phyloP scores from a whole-genome alignment of 768 basidiomycete genomes.

The Amanita phalloides region DNA sequence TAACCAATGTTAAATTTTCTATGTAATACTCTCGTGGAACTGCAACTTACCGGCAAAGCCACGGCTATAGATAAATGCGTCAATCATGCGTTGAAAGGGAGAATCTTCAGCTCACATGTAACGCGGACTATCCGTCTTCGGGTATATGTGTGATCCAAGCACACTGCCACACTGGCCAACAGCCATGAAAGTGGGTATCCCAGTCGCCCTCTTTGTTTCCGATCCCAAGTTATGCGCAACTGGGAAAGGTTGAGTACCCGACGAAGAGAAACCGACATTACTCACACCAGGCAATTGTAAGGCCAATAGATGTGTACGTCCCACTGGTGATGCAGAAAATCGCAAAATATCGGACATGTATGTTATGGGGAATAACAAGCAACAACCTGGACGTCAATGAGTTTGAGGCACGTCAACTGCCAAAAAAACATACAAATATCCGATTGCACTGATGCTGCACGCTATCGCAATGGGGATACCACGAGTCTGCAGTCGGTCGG shows the following conservation, averaged over 20 bases:
- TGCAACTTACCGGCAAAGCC: constrained; percentile 42
- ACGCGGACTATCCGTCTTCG: constrained; percentile 46
- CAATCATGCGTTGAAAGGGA: no score
- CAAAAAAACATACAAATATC: constrained; percentile 43
- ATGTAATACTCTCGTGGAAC: neutral
- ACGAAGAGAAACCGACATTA: constrained; percentile 7
- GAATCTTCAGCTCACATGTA: constrained; percentile 40
- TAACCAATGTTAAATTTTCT: constrained; percentile 7
- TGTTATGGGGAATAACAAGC: constrained; percentile 39
- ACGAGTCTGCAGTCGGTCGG: constrained; percentile 58
- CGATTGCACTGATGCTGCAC: constrained; percentile 37
- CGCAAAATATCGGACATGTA: constrained; percentile 65
- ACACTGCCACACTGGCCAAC: constrained; percentile 73
- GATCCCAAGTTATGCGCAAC: constrained; percentile 70
- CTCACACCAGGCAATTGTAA: constrained; percentile 73
- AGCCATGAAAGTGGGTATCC: constrained; percentile 70
- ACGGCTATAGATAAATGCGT: constrained; percentile 24
- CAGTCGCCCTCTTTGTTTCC: constrained; percentile 67
- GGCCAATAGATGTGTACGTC: constrained; percentile 67
- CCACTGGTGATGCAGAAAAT: constrained; percentile 70
- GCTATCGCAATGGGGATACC: constrained; percentile 35
- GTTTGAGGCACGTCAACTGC: neutral
- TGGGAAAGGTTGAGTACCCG: constrained; percentile 13
- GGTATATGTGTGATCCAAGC: constrained; percentile 68
- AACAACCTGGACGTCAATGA: constrained; percentile 32